Conservation (phyloP, 352 stramenopile genomes). For the Blastocystis sp. region DNA sequence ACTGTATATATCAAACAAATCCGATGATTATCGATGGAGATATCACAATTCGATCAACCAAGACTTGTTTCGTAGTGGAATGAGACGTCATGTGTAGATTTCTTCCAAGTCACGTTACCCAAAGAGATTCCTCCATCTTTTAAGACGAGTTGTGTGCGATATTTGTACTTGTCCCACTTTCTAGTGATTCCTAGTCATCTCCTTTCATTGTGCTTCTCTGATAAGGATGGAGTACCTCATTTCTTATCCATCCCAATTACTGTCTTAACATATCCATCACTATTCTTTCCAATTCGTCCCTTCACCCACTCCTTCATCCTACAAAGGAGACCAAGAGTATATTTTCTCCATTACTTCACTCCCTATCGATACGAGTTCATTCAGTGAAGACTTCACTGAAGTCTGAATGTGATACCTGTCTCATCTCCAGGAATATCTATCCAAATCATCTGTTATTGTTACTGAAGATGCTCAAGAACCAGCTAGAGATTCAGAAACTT, state of each 20-base stretch:
- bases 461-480: not conserved
- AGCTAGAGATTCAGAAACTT: not conserved
- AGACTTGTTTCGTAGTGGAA: not conserved
- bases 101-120: conserved; percentile 38
- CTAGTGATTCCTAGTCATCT: conserved; percentile 2
- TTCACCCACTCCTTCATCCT: not conserved
- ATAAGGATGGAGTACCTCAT: not conserved
- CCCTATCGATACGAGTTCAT: conserved; percentile 12
- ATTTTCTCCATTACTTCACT: not conserved
- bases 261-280: not conserved
- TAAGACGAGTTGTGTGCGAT: conserved; percentile 32
- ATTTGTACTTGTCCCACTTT: not conserved
- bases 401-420: not conserved
- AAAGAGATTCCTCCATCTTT: conserved; percentile 25
- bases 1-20: conserved; percentile 51
- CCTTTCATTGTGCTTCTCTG: conserved; percentile 44
- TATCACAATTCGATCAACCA: not conserved
- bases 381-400: conserved; percentile 1
- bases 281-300: not conserved
- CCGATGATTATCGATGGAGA: conserved; percentile 36
- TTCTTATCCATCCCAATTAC: conserved; percentile 42
- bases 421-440: conserved; percentile 12
- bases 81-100: not conserved
- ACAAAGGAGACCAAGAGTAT: not conserved
- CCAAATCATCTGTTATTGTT: not conserved